phyloP scores from a whole-genome alignment of 176 grass and related monocot genomes.

The Themeda triandra region DNA sequence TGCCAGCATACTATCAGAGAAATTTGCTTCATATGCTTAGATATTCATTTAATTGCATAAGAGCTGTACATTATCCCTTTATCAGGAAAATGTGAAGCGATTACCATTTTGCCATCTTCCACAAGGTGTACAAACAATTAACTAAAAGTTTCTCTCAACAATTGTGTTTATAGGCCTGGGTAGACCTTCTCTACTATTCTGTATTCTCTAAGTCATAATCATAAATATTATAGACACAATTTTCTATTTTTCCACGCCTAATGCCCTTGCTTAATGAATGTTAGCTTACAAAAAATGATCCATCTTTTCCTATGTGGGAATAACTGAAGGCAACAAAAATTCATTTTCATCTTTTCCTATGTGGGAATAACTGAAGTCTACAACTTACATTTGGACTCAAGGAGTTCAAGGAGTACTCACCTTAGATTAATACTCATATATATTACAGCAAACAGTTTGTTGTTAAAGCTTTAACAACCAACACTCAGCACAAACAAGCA shows the following conservation, averaged over 20 bases:
- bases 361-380: not conserved
- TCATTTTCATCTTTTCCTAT: too few species aligned
- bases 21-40: not conserved
- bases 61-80: not conserved
- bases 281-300: not conserved
- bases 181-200: not conserved
- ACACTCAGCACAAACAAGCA: not conserved
- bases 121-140: not conserved
- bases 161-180: not conserved
- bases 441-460: not conserved
- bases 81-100: not conserved
- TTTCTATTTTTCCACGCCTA: not conserved
- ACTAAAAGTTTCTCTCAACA: not conserved
- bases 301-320: too few species aligned
- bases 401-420: not conserved
- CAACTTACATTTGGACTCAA: not conserved
- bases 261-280: not conserved
- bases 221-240: not conserved
- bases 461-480: not conserved
- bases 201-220: not conserved
- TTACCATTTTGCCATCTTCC: not conserved
- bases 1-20: not conserved
- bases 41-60: not conserved
- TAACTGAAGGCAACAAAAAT: not conserved
- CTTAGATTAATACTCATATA: not conserved